Conservation (phyloP, 1,284 basidiomycete species). For the Leccinum ponderosum region DNA sequence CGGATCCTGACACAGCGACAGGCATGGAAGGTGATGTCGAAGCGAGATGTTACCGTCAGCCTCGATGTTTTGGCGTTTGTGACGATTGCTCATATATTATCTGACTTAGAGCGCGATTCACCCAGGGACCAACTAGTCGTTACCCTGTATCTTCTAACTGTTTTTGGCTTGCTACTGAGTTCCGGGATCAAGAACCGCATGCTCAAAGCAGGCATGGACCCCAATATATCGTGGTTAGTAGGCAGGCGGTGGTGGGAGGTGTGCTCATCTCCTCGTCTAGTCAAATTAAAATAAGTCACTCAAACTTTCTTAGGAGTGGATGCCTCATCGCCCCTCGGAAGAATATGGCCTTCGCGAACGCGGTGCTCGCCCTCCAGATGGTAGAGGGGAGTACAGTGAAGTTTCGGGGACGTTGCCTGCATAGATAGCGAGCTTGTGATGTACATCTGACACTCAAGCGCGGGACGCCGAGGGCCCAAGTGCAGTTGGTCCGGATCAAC, state of each 20-base stretch:
- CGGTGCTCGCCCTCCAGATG: conserved; percentile 32
- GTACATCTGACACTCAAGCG: background rate
- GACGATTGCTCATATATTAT: conserved; percentile 20
- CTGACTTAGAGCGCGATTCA: conserved; percentile 71
- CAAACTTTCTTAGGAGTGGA: conserved; percentile 49
- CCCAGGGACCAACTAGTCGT: conserved; percentile 91
- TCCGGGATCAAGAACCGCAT: conserved; percentile 83
- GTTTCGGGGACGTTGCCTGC: conserved; percentile 33
- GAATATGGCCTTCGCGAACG: conserved; percentile 49
- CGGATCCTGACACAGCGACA: conserved; percentile 88
- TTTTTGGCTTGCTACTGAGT: conserved; percentile 79
- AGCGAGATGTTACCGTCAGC: conserved; percentile 93
- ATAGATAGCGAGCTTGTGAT: conserved; percentile 17
- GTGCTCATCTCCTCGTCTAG: conserved; percentile 27
- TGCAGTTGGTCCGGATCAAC: background rate
- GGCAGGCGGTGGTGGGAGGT: conserved; percentile 81
- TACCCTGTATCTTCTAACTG: conserved; percentile 83
- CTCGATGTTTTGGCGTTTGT: conserved; percentile 31
- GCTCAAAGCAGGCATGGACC: conserved; percentile 70
- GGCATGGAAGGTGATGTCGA: conserved; percentile 97
- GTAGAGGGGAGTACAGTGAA: conserved; percentile 43
- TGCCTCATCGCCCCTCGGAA: conserved; percentile 54
- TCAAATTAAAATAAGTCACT: conserved; percentile 25
- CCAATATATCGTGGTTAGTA: conserved; percentile 57
- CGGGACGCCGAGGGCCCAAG: background rate